Evolutionary conservation across 2,329 filamentous ascomycete genomes (phyloP).

Genomic region (Colletotrichum lupini): DNA sequence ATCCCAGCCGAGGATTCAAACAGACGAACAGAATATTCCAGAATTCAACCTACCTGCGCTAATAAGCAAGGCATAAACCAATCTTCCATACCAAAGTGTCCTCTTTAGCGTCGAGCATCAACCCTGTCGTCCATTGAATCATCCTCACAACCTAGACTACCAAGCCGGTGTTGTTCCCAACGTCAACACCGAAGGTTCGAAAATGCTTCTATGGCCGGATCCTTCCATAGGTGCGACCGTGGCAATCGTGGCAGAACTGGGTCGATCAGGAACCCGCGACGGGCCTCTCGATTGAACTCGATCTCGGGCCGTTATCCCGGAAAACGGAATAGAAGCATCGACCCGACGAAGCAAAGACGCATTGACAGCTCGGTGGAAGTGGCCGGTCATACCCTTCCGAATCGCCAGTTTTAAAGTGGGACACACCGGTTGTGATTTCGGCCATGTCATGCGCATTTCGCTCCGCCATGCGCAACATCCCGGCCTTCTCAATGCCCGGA

Average conservation of each 20-base stretch:
- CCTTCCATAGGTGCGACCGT: neutral
- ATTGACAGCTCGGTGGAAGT: conserved; percentile 31
- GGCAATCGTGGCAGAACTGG: neutral
- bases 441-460: conserved; percentile 33
- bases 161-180: conserved; percentile 6
- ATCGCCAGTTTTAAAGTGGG: conserved; percentile 25
- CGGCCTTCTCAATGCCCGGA: conserved; percentile 30
- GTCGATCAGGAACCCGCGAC: conserved; percentile 13
- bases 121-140: neutral
- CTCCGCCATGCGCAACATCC: conserved; percentile 31
- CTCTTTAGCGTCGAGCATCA: neutral
- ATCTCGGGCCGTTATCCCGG: conserved; percentile 14
- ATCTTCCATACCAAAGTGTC: neutral
- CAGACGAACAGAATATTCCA: neutral
- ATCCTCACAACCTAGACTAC: neutral
- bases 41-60: neutral
- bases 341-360: conserved; percentile 15
- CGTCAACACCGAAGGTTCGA: conserved; percentile 1
- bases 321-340: neutral
- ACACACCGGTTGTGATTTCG: conserved; percentile 28
- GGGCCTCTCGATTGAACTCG: neutral
- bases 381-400: conserved; percentile 29
- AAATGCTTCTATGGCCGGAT: conserved; percentile 13
- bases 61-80: neutral
- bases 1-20: neutral